Evolutionary conservation across 2,329 filamentous ascomycete genomes (phyloP).

Genomic region (Massarina eburnea): DNA sequence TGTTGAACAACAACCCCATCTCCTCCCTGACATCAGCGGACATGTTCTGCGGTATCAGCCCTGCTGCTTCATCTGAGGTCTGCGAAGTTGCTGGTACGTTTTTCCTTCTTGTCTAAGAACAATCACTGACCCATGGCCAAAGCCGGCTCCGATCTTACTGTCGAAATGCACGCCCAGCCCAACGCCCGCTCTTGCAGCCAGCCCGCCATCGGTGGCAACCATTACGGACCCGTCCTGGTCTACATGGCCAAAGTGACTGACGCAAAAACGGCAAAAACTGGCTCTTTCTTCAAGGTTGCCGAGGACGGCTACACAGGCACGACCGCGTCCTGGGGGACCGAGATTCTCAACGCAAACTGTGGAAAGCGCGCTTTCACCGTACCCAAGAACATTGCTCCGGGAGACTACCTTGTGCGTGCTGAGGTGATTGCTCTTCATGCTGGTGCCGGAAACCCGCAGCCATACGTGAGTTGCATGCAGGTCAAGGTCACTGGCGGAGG

Average conservation of each 20-base stretch:
- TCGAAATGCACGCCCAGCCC: conserved; percentile 43
- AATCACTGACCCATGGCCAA: not conserved
- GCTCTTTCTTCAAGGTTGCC: conserved; percentile 42
- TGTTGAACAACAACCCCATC: conserved; percentile 41
- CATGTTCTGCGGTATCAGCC: conserved; percentile 41
- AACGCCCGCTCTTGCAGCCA: conserved; percentile 32
- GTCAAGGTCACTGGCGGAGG: conserved; percentile 41
- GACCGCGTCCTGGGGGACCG: conserved; percentile 39
- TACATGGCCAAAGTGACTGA: conserved; percentile 44
- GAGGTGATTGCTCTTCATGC: conserved; percentile 40
- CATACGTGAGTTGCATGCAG: conserved; percentile 42
- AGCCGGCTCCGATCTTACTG: conserved; percentile 38
- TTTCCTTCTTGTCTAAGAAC: not conserved
- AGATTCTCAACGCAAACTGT: conserved; percentile 44
- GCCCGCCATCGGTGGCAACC: conserved; percentile 41
- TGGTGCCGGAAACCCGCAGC: conserved; percentile 33
- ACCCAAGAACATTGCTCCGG: conserved; percentile 33
- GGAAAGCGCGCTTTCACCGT: conserved; percentile 41
- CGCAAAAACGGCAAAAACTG: conserved; percentile 32
- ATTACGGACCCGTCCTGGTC: conserved; percentile 41
- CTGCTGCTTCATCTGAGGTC: conserved; percentile 24
- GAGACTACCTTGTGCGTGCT: conserved; percentile 38
- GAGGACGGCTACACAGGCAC: conserved; percentile 42
- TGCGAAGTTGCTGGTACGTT: conserved; percentile 39
- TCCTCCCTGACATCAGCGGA: conserved; percentile 29